Base-by-base conservation (phyloP, 768 basidiomycete species). In the Pilatotrama ljubarskyi region DNA sequence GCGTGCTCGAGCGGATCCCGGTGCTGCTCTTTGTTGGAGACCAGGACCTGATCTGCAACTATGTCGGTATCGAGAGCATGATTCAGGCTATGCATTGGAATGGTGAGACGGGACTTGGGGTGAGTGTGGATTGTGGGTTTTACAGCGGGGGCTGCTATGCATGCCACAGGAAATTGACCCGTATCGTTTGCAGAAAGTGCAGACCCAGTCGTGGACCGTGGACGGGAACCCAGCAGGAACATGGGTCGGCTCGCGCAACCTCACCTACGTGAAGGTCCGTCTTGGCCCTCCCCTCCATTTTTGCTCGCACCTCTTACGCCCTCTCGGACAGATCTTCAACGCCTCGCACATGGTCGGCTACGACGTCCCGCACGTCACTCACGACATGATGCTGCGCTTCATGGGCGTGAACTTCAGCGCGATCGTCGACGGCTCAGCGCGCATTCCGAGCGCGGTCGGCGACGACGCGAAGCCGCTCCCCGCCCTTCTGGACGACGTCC, bases 371-470 rank as follows among this genome's bases (percentile, higher is more conserved):
- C 82, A 91, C 51, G 85, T 88, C 18, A 80, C 95, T 3, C 94
- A 98, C 72, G 97, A 99, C 73, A 98, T 98, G 97, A 96, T 99
- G 66, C 84, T 97, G 40, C 91, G 97, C 14, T 99, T 99, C 78
- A 93, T 98, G 88, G 88, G 85, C 51, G 85, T 95, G 60, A 89
- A 98, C 76, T 91, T 96, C 67, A 82, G 88, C 24, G 81, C 85
- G 2, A 82, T 98, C 58, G 78, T 87, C 2, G 93, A 90, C 22
- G 87, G 90, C 32, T 87, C 92, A 0, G 93, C 93, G 2, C 79
- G 75, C 51, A 89, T 95, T 57, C 88, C 93, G 14, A 93, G 90
- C 60, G 84, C 83, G 38, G 79, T 99, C 25, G 97, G 95, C 13
- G 78, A 79, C 41, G 77, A 84, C 35, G 75, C 75, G n/a, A 91